A percentile compares a stretch with the other conserved stretches of the same genome.
These are phyloP conservation scores for Thuidium tamariscinum DNA, from an alignment of 225 moss, liverwort and hornwort species.

Conservation along the genomic window DNA sequence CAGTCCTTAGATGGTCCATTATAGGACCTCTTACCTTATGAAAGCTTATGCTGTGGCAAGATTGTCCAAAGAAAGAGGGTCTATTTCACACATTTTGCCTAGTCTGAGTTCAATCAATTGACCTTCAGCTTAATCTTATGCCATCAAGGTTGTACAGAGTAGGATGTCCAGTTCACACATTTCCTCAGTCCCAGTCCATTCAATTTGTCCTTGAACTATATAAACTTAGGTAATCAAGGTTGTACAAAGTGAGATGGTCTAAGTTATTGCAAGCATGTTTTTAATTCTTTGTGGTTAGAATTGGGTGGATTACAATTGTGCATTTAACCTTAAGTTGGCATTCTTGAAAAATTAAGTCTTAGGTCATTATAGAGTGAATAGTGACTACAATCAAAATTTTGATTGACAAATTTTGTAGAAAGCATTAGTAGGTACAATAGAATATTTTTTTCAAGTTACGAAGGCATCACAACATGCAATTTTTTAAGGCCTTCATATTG, in stretches of 20 bases:
- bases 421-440: neutral
- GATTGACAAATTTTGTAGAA: neutral
- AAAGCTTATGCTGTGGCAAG: neutral
- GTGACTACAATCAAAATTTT: neutral
- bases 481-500: neutral
- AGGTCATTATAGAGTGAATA: neutral
- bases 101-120: neutral
- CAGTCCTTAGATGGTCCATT: too few relatives aligned
- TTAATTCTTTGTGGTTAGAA: accelerated
- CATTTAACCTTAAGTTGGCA: neutral
- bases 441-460: neutral
- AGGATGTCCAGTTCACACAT: neutral
- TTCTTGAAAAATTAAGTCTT: neutral
- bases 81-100: too few relatives aligned
- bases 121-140: neutral
- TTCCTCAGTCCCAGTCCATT: neutral
- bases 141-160: neutral
- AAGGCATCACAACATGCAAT: neutral
- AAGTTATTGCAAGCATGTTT: accelerated
- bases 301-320: neutral
- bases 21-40: too few relatives aligned
- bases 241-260: accelerated
- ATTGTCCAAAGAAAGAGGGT: too few relatives aligned
- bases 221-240: neutral
- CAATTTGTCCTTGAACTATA: neutral